Evolutionary conservation across 371 early-diverging fungal species (phyloP).

Genomic region (Mucor sp.): DNA sequence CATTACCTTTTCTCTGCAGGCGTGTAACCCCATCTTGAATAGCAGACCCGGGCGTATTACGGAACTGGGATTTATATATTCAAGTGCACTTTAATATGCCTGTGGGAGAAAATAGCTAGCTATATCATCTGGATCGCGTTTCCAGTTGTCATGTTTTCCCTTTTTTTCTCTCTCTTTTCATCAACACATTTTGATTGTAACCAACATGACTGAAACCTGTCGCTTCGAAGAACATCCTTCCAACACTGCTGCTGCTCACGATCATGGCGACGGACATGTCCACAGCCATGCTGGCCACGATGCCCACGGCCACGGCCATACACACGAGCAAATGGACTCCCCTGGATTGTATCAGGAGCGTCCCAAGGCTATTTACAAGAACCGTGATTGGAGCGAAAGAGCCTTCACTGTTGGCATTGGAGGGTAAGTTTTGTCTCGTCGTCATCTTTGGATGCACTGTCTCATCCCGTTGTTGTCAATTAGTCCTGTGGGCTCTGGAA

Average conservation of each 20-base stretch:
- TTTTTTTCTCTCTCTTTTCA: neutral
- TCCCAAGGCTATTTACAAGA: slow-evolving; percentile 65
- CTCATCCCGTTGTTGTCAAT: neutral
- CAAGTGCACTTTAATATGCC: neutral
- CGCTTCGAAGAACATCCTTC: slow-evolving; percentile 26
- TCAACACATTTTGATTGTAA: neutral
- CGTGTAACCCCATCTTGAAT: neutral
- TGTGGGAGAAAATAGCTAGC: neutral
- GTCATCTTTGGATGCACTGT: neutral
- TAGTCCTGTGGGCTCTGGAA: slow-evolving; percentile 93
- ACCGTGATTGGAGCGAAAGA: slow-evolving; percentile 88
- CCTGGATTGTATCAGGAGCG: slow-evolving; percentile 87
- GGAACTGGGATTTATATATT: neutral
- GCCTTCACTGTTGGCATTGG: slow-evolving; percentile 96
- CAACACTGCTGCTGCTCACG: slow-evolving; percentile 17
- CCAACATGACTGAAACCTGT: slow-evolving; percentile 20
- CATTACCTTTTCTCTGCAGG: neutral
- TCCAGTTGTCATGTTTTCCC: neutral
- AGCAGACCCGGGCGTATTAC: neutral
- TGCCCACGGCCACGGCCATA: slow-evolving; percentile 78
- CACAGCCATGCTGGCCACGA: slow-evolving; percentile 39
- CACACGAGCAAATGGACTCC: slow-evolving; percentile 88
- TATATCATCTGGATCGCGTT: neutral
- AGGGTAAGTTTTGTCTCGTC: slow-evolving; percentile 59
- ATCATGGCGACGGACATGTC: slow-evolving; percentile 34